phyloP scores from a whole-genome alignment of 257 asterid genomes.

The Scutellaria barbata region DNA sequence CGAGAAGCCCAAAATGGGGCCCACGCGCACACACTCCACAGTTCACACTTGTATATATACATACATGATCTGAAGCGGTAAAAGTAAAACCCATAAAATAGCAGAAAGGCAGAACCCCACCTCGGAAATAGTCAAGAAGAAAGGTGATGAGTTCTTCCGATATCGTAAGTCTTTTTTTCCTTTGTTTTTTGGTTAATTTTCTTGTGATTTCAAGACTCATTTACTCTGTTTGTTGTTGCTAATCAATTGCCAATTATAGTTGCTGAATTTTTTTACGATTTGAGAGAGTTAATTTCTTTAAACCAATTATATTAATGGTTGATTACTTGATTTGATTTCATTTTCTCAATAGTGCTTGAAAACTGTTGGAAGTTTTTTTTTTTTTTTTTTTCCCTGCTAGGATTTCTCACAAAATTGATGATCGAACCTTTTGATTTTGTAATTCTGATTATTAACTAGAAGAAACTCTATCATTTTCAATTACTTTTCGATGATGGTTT shows the following conservation, averaged over 20 bases:
- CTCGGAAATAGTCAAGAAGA: not conserved
- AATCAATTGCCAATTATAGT: too few species aligned
- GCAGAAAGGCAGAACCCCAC: not conserved
- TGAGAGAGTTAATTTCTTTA: too few species aligned
- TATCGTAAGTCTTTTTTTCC: not conserved
- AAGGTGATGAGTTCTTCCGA: not conserved
- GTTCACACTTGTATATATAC: too few species aligned
- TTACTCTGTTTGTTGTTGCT: not conserved
- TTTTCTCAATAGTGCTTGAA: too few species aligned
- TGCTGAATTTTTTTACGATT: too few species aligned
- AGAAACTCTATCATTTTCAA: too few species aligned
- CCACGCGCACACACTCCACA: too few species aligned
- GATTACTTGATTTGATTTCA: too few species aligned
- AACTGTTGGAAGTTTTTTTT: too few species aligned
- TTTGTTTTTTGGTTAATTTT: not conserved
- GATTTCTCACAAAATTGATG: not conserved
- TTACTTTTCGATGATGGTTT: too few species aligned
- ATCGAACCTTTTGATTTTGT: not conserved
- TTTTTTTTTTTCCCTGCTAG: not conserved
- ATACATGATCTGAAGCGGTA: slow-evolving; percentile 3
- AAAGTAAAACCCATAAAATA: slow-evolving; percentile 8
- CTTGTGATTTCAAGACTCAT: not conserved
- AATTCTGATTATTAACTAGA: not conserved
- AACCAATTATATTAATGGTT: too few species aligned
- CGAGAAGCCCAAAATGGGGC: too few species aligned